Conservation (phyloP, 768 basidiomycete species). For the Saitozyma podzolica region DNA sequence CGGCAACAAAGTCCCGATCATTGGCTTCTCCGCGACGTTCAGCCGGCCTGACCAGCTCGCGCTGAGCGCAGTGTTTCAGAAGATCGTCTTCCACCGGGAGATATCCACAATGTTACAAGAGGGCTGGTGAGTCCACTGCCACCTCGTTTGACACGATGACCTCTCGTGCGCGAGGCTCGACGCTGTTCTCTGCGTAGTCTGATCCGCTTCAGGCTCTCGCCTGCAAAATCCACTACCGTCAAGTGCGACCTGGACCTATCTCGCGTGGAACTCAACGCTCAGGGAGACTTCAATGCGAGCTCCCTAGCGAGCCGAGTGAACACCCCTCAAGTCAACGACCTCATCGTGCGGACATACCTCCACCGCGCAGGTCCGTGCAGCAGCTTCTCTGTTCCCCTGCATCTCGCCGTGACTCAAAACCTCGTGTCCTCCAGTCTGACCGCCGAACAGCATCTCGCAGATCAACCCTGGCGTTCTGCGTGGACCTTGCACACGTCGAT, state of each 20-base stretch:
- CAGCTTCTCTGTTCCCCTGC: neutral
- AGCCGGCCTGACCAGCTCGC: slow-evolving; percentile 86
- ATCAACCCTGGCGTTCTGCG: slow-evolving; percentile 91
- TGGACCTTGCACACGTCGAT: slow-evolving; percentile 76
- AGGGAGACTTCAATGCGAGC: slow-evolving; percentile 78
- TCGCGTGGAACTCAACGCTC: slow-evolving; percentile 66
- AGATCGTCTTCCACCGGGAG: slow-evolving; percentile 87
- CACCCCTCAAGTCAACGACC: slow-evolving; percentile 69
- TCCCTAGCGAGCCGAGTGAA: slow-evolving; percentile 81
- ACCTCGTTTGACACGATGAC: neutral
- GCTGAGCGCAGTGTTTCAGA: slow-evolving; percentile 81
- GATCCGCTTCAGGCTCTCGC: slow-evolving; percentile 65
- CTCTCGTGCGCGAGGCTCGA: neutral
- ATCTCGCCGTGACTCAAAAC: too few relatives aligned
- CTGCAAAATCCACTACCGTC: slow-evolving; percentile 81
- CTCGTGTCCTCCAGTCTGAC: neutral
- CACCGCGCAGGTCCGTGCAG: slow-evolving; percentile 71
- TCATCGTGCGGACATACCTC: slow-evolving; percentile 80
- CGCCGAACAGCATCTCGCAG: slow-evolving; percentile 60
- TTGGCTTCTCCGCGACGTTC: slow-evolving; percentile 96
- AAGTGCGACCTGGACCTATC: slow-evolving; percentile 70
- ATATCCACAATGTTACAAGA: slow-evolving; percentile 91
- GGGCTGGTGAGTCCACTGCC: slow-evolving; percentile 62
- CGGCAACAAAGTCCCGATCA: slow-evolving; percentile 63
- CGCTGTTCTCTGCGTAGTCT: neutral